Percentiles rank a stretch among this genome's conserved stretches.
Evolutionary conservation across 1,284 basidiomycete genomes (phyloP).

Genomic region (Hemileia vastatrix): DNA sequence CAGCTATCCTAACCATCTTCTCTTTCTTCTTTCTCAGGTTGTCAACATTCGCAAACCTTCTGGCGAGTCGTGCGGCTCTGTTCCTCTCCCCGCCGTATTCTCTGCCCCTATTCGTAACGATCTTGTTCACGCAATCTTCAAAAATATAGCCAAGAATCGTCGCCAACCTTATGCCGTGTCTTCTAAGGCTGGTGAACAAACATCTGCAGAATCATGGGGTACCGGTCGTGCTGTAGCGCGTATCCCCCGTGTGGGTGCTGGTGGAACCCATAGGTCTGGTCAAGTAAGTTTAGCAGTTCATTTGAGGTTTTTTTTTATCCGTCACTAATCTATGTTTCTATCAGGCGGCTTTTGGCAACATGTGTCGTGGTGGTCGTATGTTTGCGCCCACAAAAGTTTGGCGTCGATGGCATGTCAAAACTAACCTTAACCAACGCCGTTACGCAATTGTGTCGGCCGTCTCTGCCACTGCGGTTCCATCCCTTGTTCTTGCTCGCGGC

Average conservation of each 20-base stretch:
- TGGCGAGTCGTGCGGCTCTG: constrained; percentile 58
- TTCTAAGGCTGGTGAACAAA: constrained; percentile 98
- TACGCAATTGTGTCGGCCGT: constrained; percentile 96
- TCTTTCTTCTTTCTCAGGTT: neutral
- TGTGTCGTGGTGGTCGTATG: constrained; percentile 99
- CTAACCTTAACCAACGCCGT: constrained; percentile 98
- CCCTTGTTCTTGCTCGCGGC: constrained; percentile 95
- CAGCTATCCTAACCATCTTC: neutral
- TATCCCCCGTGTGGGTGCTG: constrained; percentile 99
- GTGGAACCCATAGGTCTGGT: constrained; percentile 96
- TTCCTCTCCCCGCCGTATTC: constrained; percentile 91
- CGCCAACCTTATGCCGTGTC: constrained; percentile 94
- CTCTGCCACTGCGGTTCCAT: constrained; percentile 93
- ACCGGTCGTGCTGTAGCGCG: constrained; percentile 99
- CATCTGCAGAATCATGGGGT: constrained; percentile 98
- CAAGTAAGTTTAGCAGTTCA: constrained; percentile 52
- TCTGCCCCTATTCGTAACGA: constrained; percentile 97
- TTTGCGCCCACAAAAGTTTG: constrained; percentile 99
- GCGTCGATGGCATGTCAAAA: constrained; percentile 99
- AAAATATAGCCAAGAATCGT: constrained; percentile 98
- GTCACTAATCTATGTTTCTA: neutral
- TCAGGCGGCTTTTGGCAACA: constrained; percentile 97
- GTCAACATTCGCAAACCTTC: constrained; percentile 15
- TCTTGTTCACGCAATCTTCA: constrained; percentile 97
- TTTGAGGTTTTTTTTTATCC: neutral